These are phyloP conservation scores for Herpetospermum pedunculosum DNA, from an alignment of 306 rosid species.

Conservation along the genomic window DNA sequence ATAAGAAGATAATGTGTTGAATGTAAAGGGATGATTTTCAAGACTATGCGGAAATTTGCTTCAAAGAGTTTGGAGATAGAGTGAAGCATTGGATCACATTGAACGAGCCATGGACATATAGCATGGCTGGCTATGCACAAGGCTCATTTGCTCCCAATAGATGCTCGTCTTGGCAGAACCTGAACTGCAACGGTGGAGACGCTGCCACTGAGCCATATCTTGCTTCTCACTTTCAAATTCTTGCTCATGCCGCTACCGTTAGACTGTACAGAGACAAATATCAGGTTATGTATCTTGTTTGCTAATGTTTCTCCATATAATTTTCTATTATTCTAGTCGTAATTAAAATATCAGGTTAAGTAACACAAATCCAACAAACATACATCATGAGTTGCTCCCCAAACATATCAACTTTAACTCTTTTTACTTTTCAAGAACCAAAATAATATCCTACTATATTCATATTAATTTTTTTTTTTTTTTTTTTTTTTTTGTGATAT, in stretches of 20 bases:
- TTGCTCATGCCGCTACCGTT: conserved; percentile 52
- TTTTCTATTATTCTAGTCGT: too few species aligned
- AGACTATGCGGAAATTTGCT: conserved; percentile 28
- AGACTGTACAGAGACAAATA: conserved; percentile 36
- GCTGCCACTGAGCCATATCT: conserved; percentile 56
- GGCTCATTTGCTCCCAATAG: conserved; percentile 18
- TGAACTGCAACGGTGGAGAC: conserved; percentile 48
- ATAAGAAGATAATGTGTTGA: neutral
- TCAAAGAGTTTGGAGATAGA: conserved; percentile 28
- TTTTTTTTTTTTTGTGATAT: neutral
- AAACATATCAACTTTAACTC: too few species aligned
- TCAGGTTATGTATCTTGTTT: conserved; percentile 22
- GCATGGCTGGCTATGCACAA: conserved; percentile 16
- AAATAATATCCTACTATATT: too few species aligned
- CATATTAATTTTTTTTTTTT: too few species aligned
- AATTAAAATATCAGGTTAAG: too few species aligned
- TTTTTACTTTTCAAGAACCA: too few species aligned
- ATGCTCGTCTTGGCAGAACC: conserved; percentile 33
- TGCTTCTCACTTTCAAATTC: conserved; percentile 42
- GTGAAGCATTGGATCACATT: conserved; percentile 34
- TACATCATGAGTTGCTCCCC: too few species aligned
- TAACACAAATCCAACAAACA: too few species aligned
- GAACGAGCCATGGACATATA: conserved; percentile 23
- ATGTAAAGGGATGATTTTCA: conserved; percentile 15
- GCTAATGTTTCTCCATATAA: too few species aligned